phyloP scores from a whole-genome alignment of 2,329 filamentous ascomycete genomes.

The Phaeosphaeria sp. region DNA sequence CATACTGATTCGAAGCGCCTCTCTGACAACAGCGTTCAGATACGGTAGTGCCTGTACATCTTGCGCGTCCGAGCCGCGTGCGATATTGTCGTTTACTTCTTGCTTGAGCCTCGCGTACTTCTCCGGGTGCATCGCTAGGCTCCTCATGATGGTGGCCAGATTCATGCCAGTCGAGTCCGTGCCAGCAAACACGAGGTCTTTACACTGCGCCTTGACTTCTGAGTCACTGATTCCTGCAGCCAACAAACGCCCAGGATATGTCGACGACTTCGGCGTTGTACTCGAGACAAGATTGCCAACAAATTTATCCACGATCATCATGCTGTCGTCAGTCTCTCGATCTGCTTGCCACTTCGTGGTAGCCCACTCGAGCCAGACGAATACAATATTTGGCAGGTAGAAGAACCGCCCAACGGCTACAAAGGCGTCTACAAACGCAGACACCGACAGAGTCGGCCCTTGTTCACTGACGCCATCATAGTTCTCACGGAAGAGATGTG shows the following conservation, averaged over 20 bases:
- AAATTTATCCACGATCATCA: conserved; percentile 53
- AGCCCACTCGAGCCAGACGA: conserved; percentile 49
- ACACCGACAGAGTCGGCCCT: conserved; percentile 45
- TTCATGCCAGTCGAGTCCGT: conserved; percentile 40
- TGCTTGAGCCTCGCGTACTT: conserved; percentile 25
- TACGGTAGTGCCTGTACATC: conserved; percentile 48
- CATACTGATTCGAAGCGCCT: conserved; percentile 54
- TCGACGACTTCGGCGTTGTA: conserved; percentile 43
- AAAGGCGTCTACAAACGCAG: conserved; percentile 61
- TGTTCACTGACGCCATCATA: conserved; percentile 58
- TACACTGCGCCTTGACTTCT: conserved; percentile 59
- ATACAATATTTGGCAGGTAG: conserved; percentile 55
- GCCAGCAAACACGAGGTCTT: conserved; percentile 54
- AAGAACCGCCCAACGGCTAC: conserved; percentile 63
- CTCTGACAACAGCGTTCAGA: conserved; percentile 55
- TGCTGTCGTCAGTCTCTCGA: conserved; percentile 42
- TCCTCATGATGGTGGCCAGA: conserved; percentile 29
- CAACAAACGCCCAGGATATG: conserved; percentile 58
- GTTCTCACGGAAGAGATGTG: conserved; percentile 59
- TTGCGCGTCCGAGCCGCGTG: conserved; percentile 12
- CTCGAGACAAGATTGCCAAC: conserved; percentile 49
- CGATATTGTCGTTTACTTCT: conserved; percentile 24
- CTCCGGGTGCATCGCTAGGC: conserved; percentile 22
- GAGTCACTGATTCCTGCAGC: conserved; percentile 50
- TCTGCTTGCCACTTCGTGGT: conserved; percentile 45